Evolutionary conservation across 2,329 filamentous ascomycete species (phyloP), one percentile per base, ranked within the genome.

Genomic region (Claviceps monticola): DNA sequence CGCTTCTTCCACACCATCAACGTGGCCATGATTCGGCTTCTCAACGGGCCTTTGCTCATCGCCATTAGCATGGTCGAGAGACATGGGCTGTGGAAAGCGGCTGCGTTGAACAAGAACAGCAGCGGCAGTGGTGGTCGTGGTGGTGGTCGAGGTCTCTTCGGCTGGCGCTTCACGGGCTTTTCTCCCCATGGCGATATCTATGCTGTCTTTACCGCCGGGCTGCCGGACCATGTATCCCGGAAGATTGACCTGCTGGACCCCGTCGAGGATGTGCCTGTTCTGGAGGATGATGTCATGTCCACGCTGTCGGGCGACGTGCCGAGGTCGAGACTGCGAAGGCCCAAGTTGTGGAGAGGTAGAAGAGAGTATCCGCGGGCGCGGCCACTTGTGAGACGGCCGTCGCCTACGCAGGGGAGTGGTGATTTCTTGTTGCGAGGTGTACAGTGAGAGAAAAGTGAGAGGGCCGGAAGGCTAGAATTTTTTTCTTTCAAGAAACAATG

Each of bases 1-100:
- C 73, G 79, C 17, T 78, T 78, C 69, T 87, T 87, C 58, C 84
- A 88, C 68, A 80, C 82, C 58, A 74, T 86, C 63, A 86, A 88
- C 62, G 82, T 87, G 51, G 76, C 77, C 49, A 70, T 77, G 3
- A 78, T 86, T 7, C 75, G 82, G 6, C 64, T 74, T 0, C 69
- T 85, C 54, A 87, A 88, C 61, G 72, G 76, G 3, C 82, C 83
- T 0, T 67, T 83, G 2, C 70, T 88, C 2, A 65, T 86, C 1
- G 59, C 78, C 16, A 79, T 87, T 47, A 72, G 74, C 5, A 66
- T 80, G 34, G 75, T 80, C 59, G 83, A 87, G 65, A 74, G 83
- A 16, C 71, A 71, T 0, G 72, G 71, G 16, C 70, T 83, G n/a
- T 59, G 62, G 56, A 55, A 56, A 29, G 53, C 57, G 37, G 55